phyloP scores from a whole-genome alignment of 1,284 basidiomycete species.

The Naganishia liquefaciens region DNA sequence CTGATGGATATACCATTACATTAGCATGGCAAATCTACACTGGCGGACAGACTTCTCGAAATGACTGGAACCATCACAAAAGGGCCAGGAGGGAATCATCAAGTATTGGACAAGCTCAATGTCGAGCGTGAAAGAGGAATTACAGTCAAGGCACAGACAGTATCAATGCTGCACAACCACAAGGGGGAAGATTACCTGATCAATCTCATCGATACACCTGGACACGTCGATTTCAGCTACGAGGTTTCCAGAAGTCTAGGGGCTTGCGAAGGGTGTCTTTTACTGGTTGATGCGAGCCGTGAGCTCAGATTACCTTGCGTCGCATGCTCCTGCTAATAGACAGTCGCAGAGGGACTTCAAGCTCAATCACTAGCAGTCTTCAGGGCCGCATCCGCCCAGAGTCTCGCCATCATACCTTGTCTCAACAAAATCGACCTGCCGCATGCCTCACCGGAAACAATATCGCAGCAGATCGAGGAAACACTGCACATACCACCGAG shows the following conservation, averaged over 20 bases:
- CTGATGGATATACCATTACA: not conserved
- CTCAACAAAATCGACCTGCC: slow-evolving; percentile 95
- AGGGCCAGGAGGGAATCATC: slow-evolving; percentile 69
- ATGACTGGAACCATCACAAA: slow-evolving; percentile 82
- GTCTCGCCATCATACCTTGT: slow-evolving; percentile 84
- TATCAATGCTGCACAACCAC: slow-evolving; percentile 79
- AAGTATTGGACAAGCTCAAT: slow-evolving; percentile 77
- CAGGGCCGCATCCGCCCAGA: slow-evolving; percentile 78
- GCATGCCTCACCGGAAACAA: slow-evolving; percentile 75
- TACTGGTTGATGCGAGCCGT: slow-evolving; percentile 88
- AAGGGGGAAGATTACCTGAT: slow-evolving; percentile 67
- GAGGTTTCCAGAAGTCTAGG: slow-evolving; percentile 91
- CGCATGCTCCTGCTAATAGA: not conserved
- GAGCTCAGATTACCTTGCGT: slow-evolving; percentile 28
- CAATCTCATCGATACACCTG: slow-evolving; percentile 96
- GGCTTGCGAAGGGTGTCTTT: slow-evolving; percentile 88
- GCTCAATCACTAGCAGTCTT: slow-evolving; percentile 97
- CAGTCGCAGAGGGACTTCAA: slow-evolving; percentile 74
- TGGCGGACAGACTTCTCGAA: slow-evolving; percentile 75
- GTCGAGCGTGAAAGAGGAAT: slow-evolving; percentile 39
- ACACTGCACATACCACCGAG: slow-evolving; percentile 75
- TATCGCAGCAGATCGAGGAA: slow-evolving; percentile 74
- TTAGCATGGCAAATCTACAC: slow-evolving; percentile 88
- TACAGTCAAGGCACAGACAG: slow-evolving; percentile 85
- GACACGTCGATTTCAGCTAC: slow-evolving; percentile 95